phyloP scores from a whole-genome alignment of 257 asterid genomes.

The Jasminum sambac region DNA sequence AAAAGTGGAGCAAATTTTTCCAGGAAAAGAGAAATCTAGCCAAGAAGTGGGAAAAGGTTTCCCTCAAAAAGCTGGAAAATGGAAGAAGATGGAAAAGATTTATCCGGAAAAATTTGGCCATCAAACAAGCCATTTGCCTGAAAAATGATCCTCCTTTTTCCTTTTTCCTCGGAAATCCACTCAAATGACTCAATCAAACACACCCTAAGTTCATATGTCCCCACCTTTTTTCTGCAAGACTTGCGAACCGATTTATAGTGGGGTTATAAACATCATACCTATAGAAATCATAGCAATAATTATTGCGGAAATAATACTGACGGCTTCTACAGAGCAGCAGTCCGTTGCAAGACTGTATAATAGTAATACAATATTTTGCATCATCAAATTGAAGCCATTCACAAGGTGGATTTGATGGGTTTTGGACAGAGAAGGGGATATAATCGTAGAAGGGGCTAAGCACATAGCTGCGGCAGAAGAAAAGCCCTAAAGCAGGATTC shows the following conservation, averaged over 20 bases:
- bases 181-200: too few relatives aligned
- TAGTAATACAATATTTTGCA: constrained; percentile 15
- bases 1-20: too few relatives aligned
- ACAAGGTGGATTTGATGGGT: constrained; percentile 12
- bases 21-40: too few relatives aligned
- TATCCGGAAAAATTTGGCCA: too few relatives aligned
- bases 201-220: background rate
- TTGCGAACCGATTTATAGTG: constrained; percentile 22
- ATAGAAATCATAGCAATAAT: background rate
- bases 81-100: too few relatives aligned
- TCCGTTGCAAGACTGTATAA: constrained; percentile 45
- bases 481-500: constrained; percentile 28
- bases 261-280: constrained; percentile 38
- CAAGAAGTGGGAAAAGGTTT: too few relatives aligned
- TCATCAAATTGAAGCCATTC: background rate
- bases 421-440: constrained; percentile 15
- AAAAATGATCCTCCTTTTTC: too few relatives aligned
- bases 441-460: constrained; percentile 10
- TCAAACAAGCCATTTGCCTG: too few relatives aligned
- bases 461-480: background rate
- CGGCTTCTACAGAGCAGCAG: too few relatives aligned
- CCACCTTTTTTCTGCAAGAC: constrained; percentile 27
- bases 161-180: too few relatives aligned
- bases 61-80: too few relatives aligned
- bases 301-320: constrained; percentile 22